phyloP scores from a whole-genome alignment of 2,329 filamentous ascomycete species.

The Didymella sp. region DNA sequence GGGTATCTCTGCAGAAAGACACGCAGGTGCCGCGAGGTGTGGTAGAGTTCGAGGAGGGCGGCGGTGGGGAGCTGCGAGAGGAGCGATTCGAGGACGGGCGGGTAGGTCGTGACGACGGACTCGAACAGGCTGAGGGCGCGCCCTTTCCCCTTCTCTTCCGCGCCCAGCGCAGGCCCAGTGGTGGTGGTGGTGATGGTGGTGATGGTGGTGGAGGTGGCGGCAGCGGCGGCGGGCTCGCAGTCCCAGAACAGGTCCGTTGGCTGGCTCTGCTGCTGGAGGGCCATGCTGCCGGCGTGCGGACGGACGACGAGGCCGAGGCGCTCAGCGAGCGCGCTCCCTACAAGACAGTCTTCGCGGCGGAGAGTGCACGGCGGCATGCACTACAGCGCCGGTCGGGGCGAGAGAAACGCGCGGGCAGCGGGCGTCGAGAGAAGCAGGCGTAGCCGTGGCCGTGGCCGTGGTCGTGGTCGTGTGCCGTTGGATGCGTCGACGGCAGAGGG shows the following conservation, averaged over 20 bases:
- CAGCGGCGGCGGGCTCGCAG: slow-evolving; percentile 21
- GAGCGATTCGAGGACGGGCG: slow-evolving; percentile 65
- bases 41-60: slow-evolving; percentile 64
- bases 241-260: slow-evolving; percentile 24
- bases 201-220: neutral
- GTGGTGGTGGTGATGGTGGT: neutral
- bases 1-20: slow-evolving; percentile 63
- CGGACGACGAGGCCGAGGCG: slow-evolving; percentile 19
- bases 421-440: slow-evolving; percentile 14
- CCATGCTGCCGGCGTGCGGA: slow-evolving; percentile 36
- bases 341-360: slow-evolving; percentile 37
- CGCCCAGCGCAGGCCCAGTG: neutral
- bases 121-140: slow-evolving; percentile 56
- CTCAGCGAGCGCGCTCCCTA: slow-evolving; percentile 35
- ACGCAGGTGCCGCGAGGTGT: slow-evolving; percentile 63
- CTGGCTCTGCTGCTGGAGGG: neutral
- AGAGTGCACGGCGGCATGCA: slow-evolving; percentile 39
- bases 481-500: slow-evolving; percentile 12
- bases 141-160: neutral
- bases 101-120: slow-evolving; percentile 62
- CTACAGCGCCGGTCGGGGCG: slow-evolving; percentile 1
- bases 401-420: neutral
- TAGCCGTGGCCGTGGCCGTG: too few species aligned
- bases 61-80: slow-evolving; percentile 64
- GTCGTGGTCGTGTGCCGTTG: slow-evolving; percentile 41